Percentiles rank a stretch among this genome's conserved stretches.
phyloP scores from a whole-genome alignment of 148 eudicot genomes.

The Nyssa sinensis region DNA sequence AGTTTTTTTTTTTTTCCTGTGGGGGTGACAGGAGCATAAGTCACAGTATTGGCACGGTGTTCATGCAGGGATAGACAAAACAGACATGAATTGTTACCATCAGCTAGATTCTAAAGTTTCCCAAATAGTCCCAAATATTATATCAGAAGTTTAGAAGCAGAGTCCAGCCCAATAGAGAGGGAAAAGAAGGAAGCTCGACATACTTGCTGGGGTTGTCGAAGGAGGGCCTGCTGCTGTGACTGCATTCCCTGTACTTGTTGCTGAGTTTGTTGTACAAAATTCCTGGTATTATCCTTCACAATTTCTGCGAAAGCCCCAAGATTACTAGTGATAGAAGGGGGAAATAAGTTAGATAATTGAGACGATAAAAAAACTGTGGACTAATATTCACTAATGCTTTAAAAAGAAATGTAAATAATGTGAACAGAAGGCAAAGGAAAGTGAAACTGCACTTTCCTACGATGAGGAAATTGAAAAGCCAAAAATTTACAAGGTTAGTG shows the following conservation, averaged over 20 bases:
- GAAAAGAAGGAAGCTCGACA: conserved; percentile 5
- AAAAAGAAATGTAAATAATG: background rate
- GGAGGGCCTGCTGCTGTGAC: conserved; percentile 62
- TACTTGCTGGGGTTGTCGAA: conserved; percentile 83
- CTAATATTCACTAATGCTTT: background rate
- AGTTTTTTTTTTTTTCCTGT: too few species aligned
- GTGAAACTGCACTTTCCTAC: background rate
- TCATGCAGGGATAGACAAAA: background rate
- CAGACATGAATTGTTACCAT: background rate
- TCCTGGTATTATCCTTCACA: conserved; percentile 67
- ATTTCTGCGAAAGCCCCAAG: conserved; percentile 63
- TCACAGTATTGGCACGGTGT: too few species aligned
- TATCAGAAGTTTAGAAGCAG: background rate
- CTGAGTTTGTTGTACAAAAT: conserved; percentile 50
- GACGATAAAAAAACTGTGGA: background rate
- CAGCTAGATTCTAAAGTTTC: background rate
- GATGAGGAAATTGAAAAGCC: background rate
- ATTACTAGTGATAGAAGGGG: conserved; percentile 48
- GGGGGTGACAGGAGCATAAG: too few species aligned
- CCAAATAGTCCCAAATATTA: background rate
- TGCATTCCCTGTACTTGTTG: conserved; percentile 59
- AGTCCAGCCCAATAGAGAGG: background rate
- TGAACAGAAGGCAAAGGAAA: background rate
- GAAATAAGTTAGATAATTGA: conserved; percentile 18
- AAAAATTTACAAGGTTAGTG: background rate